Percentiles rank a stretch among this genome's conserved stretches.
Evolutionary conservation across 345 rosid species (phyloP).

Genomic region (Melaleuca quinquenervia): DNA sequence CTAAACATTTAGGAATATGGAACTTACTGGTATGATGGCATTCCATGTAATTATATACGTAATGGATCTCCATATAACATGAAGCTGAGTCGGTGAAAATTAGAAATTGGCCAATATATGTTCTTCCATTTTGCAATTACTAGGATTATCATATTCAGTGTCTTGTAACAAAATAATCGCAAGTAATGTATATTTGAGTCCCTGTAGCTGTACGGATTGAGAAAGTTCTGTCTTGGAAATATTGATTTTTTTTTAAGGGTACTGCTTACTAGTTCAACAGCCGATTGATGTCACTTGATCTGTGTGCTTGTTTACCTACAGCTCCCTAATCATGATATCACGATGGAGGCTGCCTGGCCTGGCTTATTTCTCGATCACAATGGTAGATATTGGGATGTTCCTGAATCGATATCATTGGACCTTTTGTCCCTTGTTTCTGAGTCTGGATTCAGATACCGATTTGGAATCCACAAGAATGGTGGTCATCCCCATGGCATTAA

Average conservation of each 20-base stretch:
- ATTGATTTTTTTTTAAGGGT: neutral
- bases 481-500: conserved; percentile 47
- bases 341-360: conserved; percentile 84
- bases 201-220: neutral
- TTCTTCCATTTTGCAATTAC: neutral
- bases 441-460: conserved; percentile 54
- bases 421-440: conserved; percentile 45
- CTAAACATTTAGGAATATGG: neutral
- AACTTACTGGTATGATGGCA: neutral
- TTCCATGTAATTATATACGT: neutral
- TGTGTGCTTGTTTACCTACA: conserved; percentile 11
- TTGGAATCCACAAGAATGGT: conserved; percentile 53
- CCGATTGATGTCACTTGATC: neutral
- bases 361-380: conserved; percentile 61
- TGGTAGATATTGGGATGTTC: conserved; percentile 83
- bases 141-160: neutral
- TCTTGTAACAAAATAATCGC: neutral
- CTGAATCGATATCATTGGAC: conserved; percentile 65
- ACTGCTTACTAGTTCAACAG: neutral
- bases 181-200: neutral
- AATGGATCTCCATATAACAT: neutral
- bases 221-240: neutral
- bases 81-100: neutral
- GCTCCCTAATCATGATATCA: conserved; percentile 68
- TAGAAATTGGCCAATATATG: neutral